These are phyloP conservation scores for Rosa persica DNA, from an alignment of 306 rosid genomes.

Conservation along the genomic window DNA sequence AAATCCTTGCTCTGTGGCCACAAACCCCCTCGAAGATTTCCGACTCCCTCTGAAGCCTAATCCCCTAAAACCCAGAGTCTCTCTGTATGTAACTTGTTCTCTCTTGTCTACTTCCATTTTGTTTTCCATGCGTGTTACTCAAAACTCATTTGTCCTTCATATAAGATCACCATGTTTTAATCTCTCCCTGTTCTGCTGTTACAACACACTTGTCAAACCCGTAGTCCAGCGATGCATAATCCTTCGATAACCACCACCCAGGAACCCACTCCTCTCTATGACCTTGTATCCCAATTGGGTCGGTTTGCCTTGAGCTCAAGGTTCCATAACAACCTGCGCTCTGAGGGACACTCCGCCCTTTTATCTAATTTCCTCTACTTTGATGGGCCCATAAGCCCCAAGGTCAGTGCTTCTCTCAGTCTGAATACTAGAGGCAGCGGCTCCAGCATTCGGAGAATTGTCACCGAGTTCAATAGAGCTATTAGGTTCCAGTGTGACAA, in stretches of 20 bases:
- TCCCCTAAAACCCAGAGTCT: background rate
- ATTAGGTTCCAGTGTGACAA: slow-evolving; percentile 62
- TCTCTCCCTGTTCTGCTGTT: background rate
- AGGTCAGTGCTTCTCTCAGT: slow-evolving; percentile 44
- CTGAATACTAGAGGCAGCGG: slow-evolving; percentile 29
- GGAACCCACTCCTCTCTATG: slow-evolving; percentile 44
- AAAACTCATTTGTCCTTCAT: slow-evolving; percentile 7
- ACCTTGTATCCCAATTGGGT: slow-evolving; percentile 58
- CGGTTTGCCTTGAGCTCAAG: slow-evolving; percentile 46
- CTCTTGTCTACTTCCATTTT: background rate
- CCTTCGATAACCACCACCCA: slow-evolving; percentile 40
- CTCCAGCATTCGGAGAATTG: slow-evolving; percentile 39
- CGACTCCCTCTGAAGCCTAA: too few relatives aligned
- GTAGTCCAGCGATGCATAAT: slow-evolving; percentile 42
- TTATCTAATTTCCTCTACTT: slow-evolving; percentile 47
- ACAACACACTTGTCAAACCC: background rate
- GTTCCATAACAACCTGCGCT: slow-evolving; percentile 19
- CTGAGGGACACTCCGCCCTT: slow-evolving; percentile 45
- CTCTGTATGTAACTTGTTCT: background rate
- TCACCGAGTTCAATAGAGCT: slow-evolving; percentile 59
- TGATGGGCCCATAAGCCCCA: slow-evolving; percentile 33
- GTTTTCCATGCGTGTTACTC: background rate
- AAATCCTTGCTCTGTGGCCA: slow-evolving; percentile 35
- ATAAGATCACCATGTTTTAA: slow-evolving; percentile 19
- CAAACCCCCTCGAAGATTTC: slow-evolving; percentile 26